Evolutionary conservation across 2,329 filamentous ascomycete genomes (phyloP).

Genomic region (Metarhizium rileyi): DNA sequence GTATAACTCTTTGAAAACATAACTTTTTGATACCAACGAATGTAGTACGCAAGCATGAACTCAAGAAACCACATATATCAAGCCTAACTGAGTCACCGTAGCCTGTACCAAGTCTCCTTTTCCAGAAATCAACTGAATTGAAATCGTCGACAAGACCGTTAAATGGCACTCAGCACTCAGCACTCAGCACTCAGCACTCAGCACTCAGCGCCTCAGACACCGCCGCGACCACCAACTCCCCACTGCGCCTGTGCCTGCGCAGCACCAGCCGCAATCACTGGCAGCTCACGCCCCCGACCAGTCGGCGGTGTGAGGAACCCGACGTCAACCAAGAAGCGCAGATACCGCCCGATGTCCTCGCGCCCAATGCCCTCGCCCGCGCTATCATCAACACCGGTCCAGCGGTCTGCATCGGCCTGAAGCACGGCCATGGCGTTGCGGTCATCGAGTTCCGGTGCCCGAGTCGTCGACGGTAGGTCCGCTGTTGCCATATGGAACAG

Average conservation of each 20-base stretch:
- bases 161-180: no score
- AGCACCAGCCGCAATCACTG: not conserved
- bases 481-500: slow-evolving; percentile 56
- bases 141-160: no score
- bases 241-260: not conserved
- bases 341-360: slow-evolving; percentile 17
- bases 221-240: not conserved
- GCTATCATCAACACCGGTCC: slow-evolving; percentile 47
- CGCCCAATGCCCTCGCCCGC: slow-evolving; percentile 26
- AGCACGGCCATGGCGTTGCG: slow-evolving; percentile 55
- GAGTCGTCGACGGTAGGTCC: slow-evolving; percentile 58
- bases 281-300: slow-evolving; percentile 17
- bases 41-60: no score
- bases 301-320: slow-evolving; percentile 20
- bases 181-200: no score
- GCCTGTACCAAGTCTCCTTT: no score
- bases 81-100: no score
- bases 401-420: slow-evolving; percentile 49
- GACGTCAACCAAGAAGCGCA: slow-evolving; percentile 19
- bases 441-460: slow-evolving; percentile 54
- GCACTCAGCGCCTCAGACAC: no score
- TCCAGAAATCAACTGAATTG: no score
- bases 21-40: no score
- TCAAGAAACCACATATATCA: no score
- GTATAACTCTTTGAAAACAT: no score